Percentiles rank a stretch among this genome's conserved stretches.
These are phyloP conservation scores for Calonectria henricotiae DNA, from an alignment of 2,329 filamentous ascomycete species.

Conservation along the genomic window DNA sequence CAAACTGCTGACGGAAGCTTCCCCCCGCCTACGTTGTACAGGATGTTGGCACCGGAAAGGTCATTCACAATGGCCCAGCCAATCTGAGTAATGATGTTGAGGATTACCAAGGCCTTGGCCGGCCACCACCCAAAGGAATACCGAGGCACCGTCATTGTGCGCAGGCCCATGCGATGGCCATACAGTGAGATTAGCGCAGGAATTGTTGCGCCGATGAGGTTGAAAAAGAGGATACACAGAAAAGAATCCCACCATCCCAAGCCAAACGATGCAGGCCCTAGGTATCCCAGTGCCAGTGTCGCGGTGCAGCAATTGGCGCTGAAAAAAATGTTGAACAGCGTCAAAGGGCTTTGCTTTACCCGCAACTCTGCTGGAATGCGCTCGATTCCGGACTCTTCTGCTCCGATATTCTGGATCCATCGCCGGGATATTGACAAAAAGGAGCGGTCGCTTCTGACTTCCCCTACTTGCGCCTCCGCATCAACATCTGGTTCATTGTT, in stretches of 20 bases:
- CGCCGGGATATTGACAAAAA: not conserved
- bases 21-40: slow-evolving; percentile 7
- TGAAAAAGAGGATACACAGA: slow-evolving; percentile 12
- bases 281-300: slow-evolving; percentile 8
- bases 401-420: slow-evolving; percentile 15
- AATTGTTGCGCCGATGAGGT: not conserved
- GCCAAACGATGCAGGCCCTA: not conserved
- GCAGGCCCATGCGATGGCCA: slow-evolving; percentile 5
- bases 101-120: not conserved
- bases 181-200: not conserved
- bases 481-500: not conserved
- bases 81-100: slow-evolving; percentile 19
- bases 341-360: slow-evolving; percentile 10
- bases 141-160: slow-evolving; percentile 14
- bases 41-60: not conserved
- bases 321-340: slow-evolving; percentile 12
- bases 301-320: slow-evolving; percentile 10
- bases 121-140: slow-evolving; percentile 21
- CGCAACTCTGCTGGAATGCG: slow-evolving; percentile 12
- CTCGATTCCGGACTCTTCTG: slow-evolving; percentile 10
- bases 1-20: not conserved
- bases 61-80: slow-evolving; percentile 19
- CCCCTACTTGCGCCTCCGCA: not conserved
- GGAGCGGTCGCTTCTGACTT: not conserved
- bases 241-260: slow-evolving; percentile 22